A percentile compares a stretch with the other conserved stretches of the same genome.
phyloP scores from a whole-genome alignment of 2,329 filamentous ascomycete genomes.

The Amesomyces nigricolor region DNA sequence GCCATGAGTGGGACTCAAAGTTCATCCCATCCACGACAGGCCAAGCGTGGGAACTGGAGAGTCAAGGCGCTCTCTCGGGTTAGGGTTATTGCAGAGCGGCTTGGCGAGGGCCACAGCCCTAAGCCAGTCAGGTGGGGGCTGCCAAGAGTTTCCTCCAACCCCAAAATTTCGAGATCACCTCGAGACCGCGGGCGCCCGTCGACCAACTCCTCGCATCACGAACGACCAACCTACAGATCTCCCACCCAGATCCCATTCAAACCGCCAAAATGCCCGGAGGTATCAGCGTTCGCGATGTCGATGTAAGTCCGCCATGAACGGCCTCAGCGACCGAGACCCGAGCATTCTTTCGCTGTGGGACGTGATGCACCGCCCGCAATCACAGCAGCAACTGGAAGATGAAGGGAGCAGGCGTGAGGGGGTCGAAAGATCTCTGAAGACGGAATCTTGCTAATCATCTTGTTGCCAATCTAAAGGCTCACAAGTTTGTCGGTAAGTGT shows the following conservation, averaged over 20 bases:
- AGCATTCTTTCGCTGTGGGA: conserved; percentile 23
- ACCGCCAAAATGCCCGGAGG: conserved; percentile 68
- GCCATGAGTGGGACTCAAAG: no score
- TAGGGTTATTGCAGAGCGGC: background rate
- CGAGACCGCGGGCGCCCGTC: conserved; percentile 3
- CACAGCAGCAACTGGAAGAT: conserved; percentile 29
- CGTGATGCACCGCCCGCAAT: conserved; percentile 20
- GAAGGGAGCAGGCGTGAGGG: conserved; percentile 63
- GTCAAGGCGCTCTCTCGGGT: background rate
- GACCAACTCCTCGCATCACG: conserved; percentile 18
- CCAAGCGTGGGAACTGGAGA: no score
- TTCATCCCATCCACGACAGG: no score
- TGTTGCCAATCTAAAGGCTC: conserved; percentile 52
- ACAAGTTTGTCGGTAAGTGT: conserved; percentile 68
- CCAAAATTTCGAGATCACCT: conserved; percentile 17
- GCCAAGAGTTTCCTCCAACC: conserved; percentile 21
- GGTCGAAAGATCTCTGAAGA: conserved; percentile 68
- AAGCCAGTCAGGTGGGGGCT: background rate
- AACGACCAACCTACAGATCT: conserved; percentile 23
- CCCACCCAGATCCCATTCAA: conserved; percentile 21
- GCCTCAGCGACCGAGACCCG: conserved; percentile 27
- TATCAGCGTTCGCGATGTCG: conserved; percentile 78
- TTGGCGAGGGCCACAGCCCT: conserved; percentile 18
- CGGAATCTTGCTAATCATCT: conserved; percentile 64
- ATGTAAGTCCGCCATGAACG: conserved; percentile 54